Evolutionary conservation across 257 asterid species (phyloP).

Genomic region (Verbena officinalis): DNA sequence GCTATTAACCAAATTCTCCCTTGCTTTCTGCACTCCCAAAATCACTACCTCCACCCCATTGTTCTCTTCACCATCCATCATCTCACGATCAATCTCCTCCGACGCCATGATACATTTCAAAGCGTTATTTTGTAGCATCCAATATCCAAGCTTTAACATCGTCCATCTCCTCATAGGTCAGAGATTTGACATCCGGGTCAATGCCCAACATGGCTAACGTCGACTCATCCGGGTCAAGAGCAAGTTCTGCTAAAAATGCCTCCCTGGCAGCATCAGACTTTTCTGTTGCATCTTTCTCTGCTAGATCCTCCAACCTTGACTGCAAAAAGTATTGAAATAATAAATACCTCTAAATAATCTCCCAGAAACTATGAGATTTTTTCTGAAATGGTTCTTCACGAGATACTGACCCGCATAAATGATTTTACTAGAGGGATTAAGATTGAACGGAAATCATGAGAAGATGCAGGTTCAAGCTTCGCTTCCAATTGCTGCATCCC

Average conservation of each 20-base stretch:
- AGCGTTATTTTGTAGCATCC: background rate
- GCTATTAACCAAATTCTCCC: slow-evolving; percentile 7
- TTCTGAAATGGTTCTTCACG: background rate
- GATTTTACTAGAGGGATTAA: slow-evolving; percentile 83
- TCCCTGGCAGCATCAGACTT: slow-evolving; percentile 98
- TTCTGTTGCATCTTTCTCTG: slow-evolving; percentile 94
- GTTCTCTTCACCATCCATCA: too few species aligned
- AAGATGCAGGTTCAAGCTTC: slow-evolving; percentile 69
- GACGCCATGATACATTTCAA: background rate
- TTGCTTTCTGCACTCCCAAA: slow-evolving; percentile 23
- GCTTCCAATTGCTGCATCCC: slow-evolving; percentile 77
- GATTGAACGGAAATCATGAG: slow-evolving; percentile 69
- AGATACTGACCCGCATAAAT: slow-evolving; percentile 70
- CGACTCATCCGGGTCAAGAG: slow-evolving; percentile 46
- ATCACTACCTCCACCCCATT: slow-evolving; percentile 23
- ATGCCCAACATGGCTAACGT: background rate
- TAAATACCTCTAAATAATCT: slow-evolving; percentile 22
- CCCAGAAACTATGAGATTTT: slow-evolving; percentile 19
- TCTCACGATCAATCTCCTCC: slow-evolving; percentile 3
- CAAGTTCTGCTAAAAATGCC: slow-evolving; percentile 96
- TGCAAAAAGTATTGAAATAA: slow-evolving; percentile 38
- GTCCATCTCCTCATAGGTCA: slow-evolving; percentile 16
- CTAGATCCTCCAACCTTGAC: slow-evolving; percentile 84
- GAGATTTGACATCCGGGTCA: background rate
- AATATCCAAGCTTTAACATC: background rate